Evolutionary conservation across 106 monocot species (phyloP).

Genomic region (Hemerocallis citrina): DNA sequence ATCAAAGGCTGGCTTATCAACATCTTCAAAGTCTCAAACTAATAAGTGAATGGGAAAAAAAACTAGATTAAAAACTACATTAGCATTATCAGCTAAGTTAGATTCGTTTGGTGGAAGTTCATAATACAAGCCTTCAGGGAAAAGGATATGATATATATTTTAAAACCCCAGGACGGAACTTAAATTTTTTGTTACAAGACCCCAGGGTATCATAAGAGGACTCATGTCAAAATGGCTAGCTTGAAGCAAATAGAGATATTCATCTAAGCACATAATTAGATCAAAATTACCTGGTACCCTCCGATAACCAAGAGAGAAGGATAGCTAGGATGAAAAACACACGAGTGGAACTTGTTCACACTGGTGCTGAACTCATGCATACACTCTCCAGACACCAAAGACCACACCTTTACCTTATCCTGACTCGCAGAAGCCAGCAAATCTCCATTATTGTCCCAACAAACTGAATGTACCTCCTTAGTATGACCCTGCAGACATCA

Average conservation of each 20-base stretch:
- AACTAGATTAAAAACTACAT: no score
- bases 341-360: conserved; percentile 81
- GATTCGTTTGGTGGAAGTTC: no score
- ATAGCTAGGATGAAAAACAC: conserved; percentile 72
- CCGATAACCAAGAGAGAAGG: conserved; percentile 64
- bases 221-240: neutral
- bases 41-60: no score
- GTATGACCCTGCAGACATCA: conserved; percentile 52
- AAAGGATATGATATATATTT: neutral
- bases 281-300: conserved; percentile 66
- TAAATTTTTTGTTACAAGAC: neutral
- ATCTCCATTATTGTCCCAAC: conserved; percentile 76
- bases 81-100: no score
- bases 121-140: no score
- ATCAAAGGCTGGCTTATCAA: no score
- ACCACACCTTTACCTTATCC: conserved; percentile 74
- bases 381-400: conserved; percentile 45
- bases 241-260: neutral
- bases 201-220: neutral
- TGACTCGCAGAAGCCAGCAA: conserved; percentile 59
- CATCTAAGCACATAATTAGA: neutral
- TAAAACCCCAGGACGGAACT: neutral
- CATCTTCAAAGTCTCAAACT: no score
- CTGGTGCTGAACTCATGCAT: conserved; percentile 66
- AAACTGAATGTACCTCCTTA: conserved; percentile 47